These are phyloP conservation scores for Antitrichia curtipendula DNA, from an alignment of 225 moss, liverwort and hornwort species.

Conservation along the genomic window DNA sequence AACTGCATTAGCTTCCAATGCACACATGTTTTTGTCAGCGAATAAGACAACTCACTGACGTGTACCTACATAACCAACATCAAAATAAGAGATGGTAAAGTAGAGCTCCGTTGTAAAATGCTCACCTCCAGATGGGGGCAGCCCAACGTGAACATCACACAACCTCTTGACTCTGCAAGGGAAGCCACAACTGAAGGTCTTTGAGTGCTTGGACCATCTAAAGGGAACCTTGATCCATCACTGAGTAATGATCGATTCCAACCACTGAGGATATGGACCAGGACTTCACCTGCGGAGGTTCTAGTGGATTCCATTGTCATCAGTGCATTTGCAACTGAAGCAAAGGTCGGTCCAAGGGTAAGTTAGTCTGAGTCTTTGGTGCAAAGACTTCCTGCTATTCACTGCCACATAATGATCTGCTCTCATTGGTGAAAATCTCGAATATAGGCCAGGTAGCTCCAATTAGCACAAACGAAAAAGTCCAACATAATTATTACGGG, in stretches of 20 bases:
- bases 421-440: background rate
- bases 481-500: background rate
- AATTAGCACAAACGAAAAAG: background rate
- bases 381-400: constrained; percentile 52
- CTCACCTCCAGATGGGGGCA: constrained; percentile 59
- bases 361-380: constrained; percentile 48
- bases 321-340: constrained; percentile 70
- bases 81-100: background rate
- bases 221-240: background rate
- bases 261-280: background rate
- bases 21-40: background rate
- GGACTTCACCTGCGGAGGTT: constrained; percentile 21
- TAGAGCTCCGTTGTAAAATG: background rate
- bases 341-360: constrained; percentile 61
- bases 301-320: constrained; percentile 15
- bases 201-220: background rate
- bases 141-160: constrained; percentile 56
- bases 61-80: background rate
- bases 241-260: background rate
- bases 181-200: background rate
- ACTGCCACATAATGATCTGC: constrained; percentile 23
- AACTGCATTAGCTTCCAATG: background rate
- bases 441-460: background rate
- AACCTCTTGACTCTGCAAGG: constrained; percentile 59
- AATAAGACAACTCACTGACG: background rate